Evolutionary conservation across 331 rosid genomes (phyloP).

Genomic region (Acacia concinna): DNA sequence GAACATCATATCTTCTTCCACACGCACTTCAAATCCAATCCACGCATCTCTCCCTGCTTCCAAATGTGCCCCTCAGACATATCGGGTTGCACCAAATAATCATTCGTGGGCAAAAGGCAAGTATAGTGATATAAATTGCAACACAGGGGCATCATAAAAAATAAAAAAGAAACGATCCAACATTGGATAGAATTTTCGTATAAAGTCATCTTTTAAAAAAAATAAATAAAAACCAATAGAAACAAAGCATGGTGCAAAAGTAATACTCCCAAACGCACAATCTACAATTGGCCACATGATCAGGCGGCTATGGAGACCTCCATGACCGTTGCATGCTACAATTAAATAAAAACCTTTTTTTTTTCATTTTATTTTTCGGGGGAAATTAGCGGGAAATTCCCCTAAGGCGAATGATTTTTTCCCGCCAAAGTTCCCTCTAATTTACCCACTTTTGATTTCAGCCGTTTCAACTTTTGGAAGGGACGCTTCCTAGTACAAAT

Average conservation of each 20-base stretch:
- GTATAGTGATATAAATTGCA: background rate
- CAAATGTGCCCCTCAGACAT: background rate
- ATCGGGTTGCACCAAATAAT: background rate
- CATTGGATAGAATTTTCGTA: background rate
- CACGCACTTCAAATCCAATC: background rate
- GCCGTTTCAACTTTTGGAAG: background rate
- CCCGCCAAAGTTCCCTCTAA: constrained; percentile 45
- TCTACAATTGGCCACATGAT: background rate
- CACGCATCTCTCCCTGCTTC: too few relatives aligned
- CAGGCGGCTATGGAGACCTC: background rate
- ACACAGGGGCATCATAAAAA: background rate
- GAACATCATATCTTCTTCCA: background rate
- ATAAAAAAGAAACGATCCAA: background rate
- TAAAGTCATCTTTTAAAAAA: background rate
- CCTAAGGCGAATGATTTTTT: constrained; percentile 26
- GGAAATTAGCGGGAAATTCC: constrained; percentile 26
- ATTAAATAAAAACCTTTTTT: background rate
- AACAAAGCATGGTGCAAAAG: background rate
- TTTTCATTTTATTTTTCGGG: background rate
- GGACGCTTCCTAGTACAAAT: background rate
- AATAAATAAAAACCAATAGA: background rate
- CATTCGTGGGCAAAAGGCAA: too few relatives aligned
- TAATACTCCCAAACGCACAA: background rate
- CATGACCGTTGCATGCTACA: constrained; percentile 19
- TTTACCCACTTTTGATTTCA: background rate